Conservation (phyloP, 23 red algal genomes). For the Pyropia haitanensis region DNA sequence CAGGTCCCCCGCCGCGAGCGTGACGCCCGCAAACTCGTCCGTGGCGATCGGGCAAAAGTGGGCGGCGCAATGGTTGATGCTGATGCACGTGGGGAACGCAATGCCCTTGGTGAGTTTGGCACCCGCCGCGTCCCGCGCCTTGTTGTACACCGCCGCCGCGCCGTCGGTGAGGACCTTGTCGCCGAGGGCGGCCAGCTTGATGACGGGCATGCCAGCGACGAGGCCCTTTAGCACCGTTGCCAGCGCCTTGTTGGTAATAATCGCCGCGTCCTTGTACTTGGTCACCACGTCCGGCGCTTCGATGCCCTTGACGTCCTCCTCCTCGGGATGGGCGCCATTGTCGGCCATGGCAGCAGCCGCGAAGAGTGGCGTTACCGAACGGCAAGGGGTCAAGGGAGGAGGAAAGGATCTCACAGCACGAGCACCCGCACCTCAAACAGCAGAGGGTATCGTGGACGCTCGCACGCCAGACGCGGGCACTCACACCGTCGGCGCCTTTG, state of each 20-base stretch:
- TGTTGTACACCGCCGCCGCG: constrained; percentile 72
- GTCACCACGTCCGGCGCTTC: constrained; percentile 84
- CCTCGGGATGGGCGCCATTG: not conserved
- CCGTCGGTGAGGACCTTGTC: constrained; percentile 56
- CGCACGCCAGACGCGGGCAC: too few species aligned
- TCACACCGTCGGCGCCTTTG: too few species aligned
- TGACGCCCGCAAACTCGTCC: constrained; percentile 20
- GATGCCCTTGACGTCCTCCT: constrained; percentile 28
- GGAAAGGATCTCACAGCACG: too few species aligned
- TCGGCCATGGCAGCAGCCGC: too few species aligned
- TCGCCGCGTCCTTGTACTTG: constrained; percentile 96
- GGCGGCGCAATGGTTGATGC: constrained; percentile 61
- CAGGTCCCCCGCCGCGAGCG: constrained; percentile 66
- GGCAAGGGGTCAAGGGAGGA: too few species aligned
- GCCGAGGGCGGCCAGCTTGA: constrained; percentile 70
- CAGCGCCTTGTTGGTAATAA: constrained; percentile 67
- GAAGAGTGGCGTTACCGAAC: too few species aligned
- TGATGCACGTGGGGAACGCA: constrained; percentile 88
- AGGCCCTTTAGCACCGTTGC: constrained; percentile 42
- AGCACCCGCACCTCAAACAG: too few species aligned
- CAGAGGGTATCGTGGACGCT: too few species aligned
- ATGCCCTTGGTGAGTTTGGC: constrained; percentile 91
- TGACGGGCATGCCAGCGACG: constrained; percentile 45
- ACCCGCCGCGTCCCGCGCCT: constrained; percentile 56
- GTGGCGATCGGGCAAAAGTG: constrained; percentile 91